Conservation (phyloP, 2,329 filamentous ascomycete species). For the Karstenula rhodostoma region DNA sequence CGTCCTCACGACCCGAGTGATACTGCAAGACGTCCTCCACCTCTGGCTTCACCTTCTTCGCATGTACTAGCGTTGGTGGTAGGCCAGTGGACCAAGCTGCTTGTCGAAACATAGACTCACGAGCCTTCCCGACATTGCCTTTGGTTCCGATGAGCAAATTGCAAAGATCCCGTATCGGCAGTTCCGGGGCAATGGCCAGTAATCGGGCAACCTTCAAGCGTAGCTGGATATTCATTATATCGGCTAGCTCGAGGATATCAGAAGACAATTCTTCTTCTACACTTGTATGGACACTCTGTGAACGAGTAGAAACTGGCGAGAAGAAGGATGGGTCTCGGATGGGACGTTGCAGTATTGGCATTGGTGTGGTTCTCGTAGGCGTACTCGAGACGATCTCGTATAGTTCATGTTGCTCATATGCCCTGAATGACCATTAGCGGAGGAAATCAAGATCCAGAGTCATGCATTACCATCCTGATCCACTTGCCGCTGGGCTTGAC, state of each 20-base stretch:
- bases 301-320: neutral
- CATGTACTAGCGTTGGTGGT: neutral
- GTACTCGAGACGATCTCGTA: neutral
- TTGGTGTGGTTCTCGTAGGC: neutral
- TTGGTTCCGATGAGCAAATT: conserved; percentile 25
- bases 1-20: neutral
- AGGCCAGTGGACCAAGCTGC: neutral
- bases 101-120: neutral
- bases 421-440: neutral
- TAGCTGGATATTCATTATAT: conserved; percentile 23
- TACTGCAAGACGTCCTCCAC: neutral
- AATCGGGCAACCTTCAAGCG: conserved; percentile 28
- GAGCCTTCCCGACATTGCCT: conserved; percentile 15
- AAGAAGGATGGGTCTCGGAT: neutral
- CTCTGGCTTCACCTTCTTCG: neutral
- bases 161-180: conserved; percentile 27
- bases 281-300: neutral
- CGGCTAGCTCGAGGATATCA: conserved; percentile 16
- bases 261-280: neutral
- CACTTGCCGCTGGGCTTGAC: neutral
- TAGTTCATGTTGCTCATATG: neutral
- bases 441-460: neutral
- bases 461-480: neutral
- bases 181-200: conserved; percentile 27
- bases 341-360: conserved; percentile 6